Conservation (phyloP, 306 rosid species). For the Castanea crenata region DNA sequence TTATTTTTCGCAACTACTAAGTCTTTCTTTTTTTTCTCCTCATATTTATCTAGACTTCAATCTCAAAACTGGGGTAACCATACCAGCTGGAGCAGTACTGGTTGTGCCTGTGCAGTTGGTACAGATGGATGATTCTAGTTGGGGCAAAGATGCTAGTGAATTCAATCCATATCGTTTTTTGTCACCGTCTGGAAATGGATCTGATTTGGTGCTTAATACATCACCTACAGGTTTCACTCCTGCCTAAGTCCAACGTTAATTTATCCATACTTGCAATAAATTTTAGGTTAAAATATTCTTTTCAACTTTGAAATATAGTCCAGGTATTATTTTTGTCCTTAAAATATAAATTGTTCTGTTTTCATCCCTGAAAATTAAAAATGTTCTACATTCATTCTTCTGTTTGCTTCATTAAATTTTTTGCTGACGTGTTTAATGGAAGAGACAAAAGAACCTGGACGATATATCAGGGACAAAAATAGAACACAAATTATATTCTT, state of each 20-base stretch:
- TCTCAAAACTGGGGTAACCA: constrained; percentile 55
- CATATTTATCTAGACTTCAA: constrained; percentile 43
- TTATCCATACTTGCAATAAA: background rate
- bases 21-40: constrained; percentile 20
- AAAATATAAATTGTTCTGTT: no score
- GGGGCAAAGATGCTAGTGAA: constrained; percentile 69
- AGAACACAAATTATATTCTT: no score
- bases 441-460: no score
- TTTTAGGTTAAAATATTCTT: background rate
- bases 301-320: no score
- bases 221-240: constrained; percentile 33
- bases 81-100: constrained; percentile 69
- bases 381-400: no score
- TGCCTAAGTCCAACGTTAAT: background rate
- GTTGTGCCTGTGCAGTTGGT: constrained; percentile 71
- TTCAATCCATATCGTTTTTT: constrained; percentile 78
- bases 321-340: no score
- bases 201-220: constrained; percentile 29
- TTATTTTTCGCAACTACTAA: constrained; percentile 8
- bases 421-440: no score
- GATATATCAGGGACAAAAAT: no score
- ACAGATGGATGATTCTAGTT: constrained; percentile 62
- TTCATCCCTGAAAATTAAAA: no score
- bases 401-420: no score
- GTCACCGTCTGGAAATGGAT: constrained; percentile 35